Evolutionary conservation across 164 flowering plant genomes (phyloP).

Genomic region (Tinospora cordifolia): DNA sequence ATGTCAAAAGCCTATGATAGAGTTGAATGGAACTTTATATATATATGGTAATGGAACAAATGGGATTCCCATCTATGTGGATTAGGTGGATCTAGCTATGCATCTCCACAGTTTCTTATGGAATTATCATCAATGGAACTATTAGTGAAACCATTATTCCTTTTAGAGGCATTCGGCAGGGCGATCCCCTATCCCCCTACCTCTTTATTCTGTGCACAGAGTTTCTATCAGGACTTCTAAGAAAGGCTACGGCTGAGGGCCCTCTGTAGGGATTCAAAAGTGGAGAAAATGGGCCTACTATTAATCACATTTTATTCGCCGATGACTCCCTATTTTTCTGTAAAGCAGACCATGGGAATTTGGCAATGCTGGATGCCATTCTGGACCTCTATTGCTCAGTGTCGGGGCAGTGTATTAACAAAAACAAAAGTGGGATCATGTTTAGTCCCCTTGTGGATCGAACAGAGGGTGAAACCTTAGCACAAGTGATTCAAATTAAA

Average conservation of each 20-base stretch:
- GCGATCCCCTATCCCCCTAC: not conserved
- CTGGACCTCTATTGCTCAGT: not conserved
- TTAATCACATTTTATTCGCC: not conserved
- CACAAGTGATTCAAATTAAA: too few species aligned
- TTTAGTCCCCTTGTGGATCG: not conserved
- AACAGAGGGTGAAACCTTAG: too few species aligned
- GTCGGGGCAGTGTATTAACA: too few species aligned
- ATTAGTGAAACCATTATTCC: not conserved
- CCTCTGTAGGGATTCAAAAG: not conserved
- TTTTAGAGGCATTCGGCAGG: too few species aligned
- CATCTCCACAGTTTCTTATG: not conserved
- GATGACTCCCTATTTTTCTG: too few species aligned
- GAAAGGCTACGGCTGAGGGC: not conserved
- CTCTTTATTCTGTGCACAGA: too few species aligned
- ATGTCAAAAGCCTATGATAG: too few species aligned
- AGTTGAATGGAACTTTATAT: too few species aligned
- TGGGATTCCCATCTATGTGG: not conserved
- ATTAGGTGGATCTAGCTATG: not conserved
- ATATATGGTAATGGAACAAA: too few species aligned
- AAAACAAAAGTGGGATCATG: not conserved
- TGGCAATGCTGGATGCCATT: not conserved
- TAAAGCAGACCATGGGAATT: not conserved
- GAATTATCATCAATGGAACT: not conserved
- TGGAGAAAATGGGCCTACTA: not conserved
- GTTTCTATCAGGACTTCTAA: not conserved